Evolutionary conservation across 306 rosid species (phyloP), one percentile per base, ranked within the genome.

Genomic region (Luffa aegyptiaca): DNA sequence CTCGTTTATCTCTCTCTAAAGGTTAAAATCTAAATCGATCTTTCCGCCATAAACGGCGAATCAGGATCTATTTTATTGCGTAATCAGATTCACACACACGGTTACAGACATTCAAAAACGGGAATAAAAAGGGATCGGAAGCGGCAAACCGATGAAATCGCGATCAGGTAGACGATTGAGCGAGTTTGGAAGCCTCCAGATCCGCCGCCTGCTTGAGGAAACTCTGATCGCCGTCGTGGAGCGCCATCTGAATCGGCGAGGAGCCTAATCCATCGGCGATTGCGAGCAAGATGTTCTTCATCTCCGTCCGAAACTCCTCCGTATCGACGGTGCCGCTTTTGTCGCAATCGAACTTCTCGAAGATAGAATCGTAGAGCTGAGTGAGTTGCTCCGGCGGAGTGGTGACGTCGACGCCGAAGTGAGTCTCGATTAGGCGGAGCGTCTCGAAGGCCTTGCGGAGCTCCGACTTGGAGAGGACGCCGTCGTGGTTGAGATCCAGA

Each of bases 201-300:
- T 94, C 97, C 0, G 89, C 97, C 0, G 97, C 97, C 56, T 85
- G 89, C 87, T 94, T 88, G 5, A 94, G 90, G 31, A 92, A 88
- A 41, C 73, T 83, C 3, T 83, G 77, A 35, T 83, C 65, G 13
- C 83, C 92, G 26, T 90, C 96, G 13, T 92, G 93, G 0, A 94
- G 96, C 13, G 44, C 88, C 98, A 94, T 94, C 83, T 84, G 94
- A n/a, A 94, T 92, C 1, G 98, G 98, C 1, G 78, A 86, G 2
- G 89, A 83, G 2, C 98, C 98, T 52, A 94, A 80, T 0, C 97
- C 98, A 11, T 94, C 98, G 18, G 97, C 98, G 18, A 94, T 91
- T 8, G 94, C 97, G 8, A 94, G 85, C 89, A 94, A 63, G 82
- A 94, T 89, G 84, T 85, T 94, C 93, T 86, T 91, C 89, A 94